Percentiles rank a stretch among this genome's conserved stretches.
phyloP scores from a whole-genome alignment of 2,329 filamentous ascomycete species.

The Penicillium sp. region DNA sequence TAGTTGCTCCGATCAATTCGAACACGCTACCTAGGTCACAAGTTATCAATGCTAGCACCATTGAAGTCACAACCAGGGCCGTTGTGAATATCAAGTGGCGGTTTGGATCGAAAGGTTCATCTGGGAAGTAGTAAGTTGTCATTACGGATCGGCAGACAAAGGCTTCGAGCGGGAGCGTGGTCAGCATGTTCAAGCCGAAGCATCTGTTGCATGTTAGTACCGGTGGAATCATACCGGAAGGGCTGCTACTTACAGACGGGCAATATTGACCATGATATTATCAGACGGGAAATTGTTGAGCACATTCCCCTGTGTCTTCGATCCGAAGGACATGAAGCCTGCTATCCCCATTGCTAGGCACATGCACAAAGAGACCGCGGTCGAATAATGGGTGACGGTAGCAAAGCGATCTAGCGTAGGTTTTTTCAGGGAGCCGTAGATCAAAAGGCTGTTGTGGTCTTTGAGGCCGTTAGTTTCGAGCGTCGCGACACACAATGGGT shows the following conservation, averaged over 20 bases:
- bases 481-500: not conserved
- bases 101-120: slow-evolving; percentile 72
- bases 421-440: slow-evolving; percentile 90
- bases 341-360: slow-evolving; percentile 83
- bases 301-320: slow-evolving; percentile 87
- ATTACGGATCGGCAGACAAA: slow-evolving; percentile 98
- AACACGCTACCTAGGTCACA: slow-evolving; percentile 94
- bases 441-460: slow-evolving; percentile 94
- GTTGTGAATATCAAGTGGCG: slow-evolving; percentile 86
- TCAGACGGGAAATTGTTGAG: slow-evolving; percentile 94
- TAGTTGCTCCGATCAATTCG: slow-evolving; percentile 92
- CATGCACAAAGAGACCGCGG: slow-evolving; percentile 81
- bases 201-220: slow-evolving; percentile 49
- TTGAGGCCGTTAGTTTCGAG: slow-evolving; percentile 19
- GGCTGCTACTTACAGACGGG: slow-evolving; percentile 58
- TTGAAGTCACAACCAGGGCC: slow-evolving; percentile 70
- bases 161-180: slow-evolving; percentile 89
- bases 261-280: slow-evolving; percentile 91
- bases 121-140: slow-evolving; percentile 73
- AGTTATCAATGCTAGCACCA: slow-evolving; percentile 73
- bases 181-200: slow-evolving; percentile 98
- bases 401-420: slow-evolving; percentile 95
- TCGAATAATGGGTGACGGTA: slow-evolving; percentile 89
- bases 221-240: not conserved
- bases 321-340: slow-evolving; percentile 90